These are phyloP conservation scores for Fusarium scirpi DNA, from an alignment of 2,329 filamentous ascomycete genomes.

Conservation along the genomic window DNA sequence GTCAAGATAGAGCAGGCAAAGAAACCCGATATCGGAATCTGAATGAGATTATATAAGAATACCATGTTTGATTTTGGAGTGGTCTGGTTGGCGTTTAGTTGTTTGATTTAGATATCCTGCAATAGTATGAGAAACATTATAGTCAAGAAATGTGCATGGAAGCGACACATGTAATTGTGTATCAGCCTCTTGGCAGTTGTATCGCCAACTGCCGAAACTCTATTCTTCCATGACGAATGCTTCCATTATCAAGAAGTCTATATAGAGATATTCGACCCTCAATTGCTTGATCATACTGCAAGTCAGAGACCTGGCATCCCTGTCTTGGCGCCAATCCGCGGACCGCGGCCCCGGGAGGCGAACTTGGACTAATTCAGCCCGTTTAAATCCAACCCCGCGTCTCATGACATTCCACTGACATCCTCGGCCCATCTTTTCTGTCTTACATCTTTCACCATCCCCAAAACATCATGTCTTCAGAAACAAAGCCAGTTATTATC, in stretches of 20 bases:
- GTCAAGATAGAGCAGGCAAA: constrained; percentile 56
- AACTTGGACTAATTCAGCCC: not conserved
- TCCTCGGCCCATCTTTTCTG: constrained; percentile 9
- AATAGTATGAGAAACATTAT: not conserved
- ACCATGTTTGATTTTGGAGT: constrained; percentile 15
- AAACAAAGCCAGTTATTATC: constrained; percentile 61
- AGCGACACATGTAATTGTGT: not conserved
- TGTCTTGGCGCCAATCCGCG: constrained; percentile 26
- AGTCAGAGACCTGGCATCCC: not conserved
- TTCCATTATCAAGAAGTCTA: not conserved
- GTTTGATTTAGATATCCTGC: constrained; percentile 18
- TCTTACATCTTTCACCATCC: not conserved
- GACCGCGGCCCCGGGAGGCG: constrained; percentile 19
- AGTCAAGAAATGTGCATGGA: not conserved
- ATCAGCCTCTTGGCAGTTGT: not conserved
- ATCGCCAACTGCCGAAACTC: not conserved
- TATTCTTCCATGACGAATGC: not conserved
- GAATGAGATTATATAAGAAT: not conserved
- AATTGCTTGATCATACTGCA: not conserved
- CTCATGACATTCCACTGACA: constrained; percentile 1
- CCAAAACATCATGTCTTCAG: constrained; percentile 18
- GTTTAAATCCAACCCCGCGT: constrained; percentile 25
- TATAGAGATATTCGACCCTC: not conserved
- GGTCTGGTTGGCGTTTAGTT: constrained; percentile 18
- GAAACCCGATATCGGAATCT: constrained; percentile 17